Conservation (phyloP, 345 rosid genomes). For the Euphorbia pulcherrima region DNA sequence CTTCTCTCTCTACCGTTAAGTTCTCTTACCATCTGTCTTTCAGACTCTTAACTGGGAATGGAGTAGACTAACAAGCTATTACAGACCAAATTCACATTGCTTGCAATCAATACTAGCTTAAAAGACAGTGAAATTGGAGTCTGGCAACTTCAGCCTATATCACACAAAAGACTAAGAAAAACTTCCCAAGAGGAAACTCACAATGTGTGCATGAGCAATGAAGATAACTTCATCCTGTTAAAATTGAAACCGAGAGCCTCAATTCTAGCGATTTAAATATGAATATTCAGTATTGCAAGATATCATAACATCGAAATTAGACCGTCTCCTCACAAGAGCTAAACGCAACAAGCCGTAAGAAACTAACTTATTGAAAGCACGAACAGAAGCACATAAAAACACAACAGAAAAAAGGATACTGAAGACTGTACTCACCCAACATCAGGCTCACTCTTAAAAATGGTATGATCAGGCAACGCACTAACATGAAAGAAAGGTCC, state of each 20-base stretch:
- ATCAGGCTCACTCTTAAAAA: conserved; percentile 91
- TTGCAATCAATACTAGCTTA: background rate
- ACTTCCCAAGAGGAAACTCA: background rate
- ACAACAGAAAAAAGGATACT: background rate
- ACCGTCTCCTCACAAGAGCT: background rate
- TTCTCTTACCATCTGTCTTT: background rate
- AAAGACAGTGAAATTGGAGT: background rate
- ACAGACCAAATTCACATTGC: background rate
- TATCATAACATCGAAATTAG: no score
- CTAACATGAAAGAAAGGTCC: conserved; percentile 98
- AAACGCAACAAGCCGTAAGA: background rate
- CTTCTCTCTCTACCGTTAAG: background rate
- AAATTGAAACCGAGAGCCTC: background rate
- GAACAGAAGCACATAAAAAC: background rate
- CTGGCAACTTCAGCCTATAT: background rate
- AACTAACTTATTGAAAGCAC: background rate
- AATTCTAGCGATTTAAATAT: background rate
- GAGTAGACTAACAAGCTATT: background rate
- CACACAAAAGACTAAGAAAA: background rate
- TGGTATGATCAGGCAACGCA: conserved; percentile 71
- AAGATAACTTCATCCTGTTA: background rate
- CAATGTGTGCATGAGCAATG: background rate
- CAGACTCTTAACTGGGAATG: background rate
- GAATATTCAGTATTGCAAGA: background rate
- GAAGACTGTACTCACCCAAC: conserved; percentile 64